These are phyloP conservation scores for Limnomonas spitsbergensis DNA, from an alignment of 139 green algal genomes.

Conservation along the genomic window DNA sequence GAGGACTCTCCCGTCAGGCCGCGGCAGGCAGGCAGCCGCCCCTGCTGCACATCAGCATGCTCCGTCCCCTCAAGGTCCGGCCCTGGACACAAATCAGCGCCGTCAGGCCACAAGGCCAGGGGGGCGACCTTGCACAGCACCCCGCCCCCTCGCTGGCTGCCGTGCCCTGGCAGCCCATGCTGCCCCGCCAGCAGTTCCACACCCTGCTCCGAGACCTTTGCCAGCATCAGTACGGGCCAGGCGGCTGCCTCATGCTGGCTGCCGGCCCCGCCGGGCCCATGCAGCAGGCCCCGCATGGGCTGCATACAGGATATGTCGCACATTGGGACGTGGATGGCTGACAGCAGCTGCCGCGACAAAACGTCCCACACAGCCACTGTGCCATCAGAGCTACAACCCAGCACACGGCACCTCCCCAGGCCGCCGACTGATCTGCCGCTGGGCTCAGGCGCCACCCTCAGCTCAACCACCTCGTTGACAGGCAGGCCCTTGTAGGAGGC, in stretches of 20 bases:
- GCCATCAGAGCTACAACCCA: constrained; percentile 3
- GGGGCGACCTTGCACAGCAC: too few species aligned
- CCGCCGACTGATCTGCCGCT: background rate
- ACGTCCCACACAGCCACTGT: constrained; percentile 2
- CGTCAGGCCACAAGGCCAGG: too few species aligned
- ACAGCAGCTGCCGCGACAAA: background rate
- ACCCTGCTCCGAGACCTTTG: background rate
- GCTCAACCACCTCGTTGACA: constrained; percentile 9
- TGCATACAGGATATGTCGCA: background rate
- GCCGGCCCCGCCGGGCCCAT: too few species aligned
- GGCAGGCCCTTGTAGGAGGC: background rate
- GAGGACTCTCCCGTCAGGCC: too few species aligned
- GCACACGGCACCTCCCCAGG: background rate
- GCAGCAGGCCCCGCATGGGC: too few species aligned
- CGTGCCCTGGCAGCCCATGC: too few species aligned
- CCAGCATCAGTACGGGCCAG: background rate
- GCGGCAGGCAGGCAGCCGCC: too few species aligned
- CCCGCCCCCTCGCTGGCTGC: too few species aligned
- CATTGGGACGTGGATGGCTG: background rate
- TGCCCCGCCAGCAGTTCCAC: too few species aligned
- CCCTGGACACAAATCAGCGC: too few species aligned
- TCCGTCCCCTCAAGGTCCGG: too few species aligned
- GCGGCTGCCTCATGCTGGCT: background rate
- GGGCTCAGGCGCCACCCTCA: background rate
- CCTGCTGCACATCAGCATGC: too few species aligned